phyloP scores from a whole-genome alignment of 768 basidiomycete species.

The Cystobasidium ongulense region DNA sequence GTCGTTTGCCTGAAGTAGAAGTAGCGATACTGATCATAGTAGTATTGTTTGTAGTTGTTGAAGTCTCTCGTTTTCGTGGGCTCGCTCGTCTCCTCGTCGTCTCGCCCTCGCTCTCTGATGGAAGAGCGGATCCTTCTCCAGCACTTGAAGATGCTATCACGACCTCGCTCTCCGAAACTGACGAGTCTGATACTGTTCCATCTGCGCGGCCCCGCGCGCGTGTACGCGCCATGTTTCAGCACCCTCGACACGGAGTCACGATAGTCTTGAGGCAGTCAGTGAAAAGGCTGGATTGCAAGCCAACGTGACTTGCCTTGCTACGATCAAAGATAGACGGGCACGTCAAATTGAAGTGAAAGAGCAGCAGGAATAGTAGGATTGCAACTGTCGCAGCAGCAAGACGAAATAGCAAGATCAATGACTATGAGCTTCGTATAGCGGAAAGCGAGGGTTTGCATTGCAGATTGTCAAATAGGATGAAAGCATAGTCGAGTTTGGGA shows the following conservation, averaged over 20 bases:
- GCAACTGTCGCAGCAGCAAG: too few relatives aligned
- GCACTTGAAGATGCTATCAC: background rate
- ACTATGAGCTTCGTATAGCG: too few relatives aligned
- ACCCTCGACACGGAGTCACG: too few relatives aligned
- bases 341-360: too few relatives aligned
- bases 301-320: too few relatives aligned
- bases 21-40: background rate
- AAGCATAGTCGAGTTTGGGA: too few relatives aligned
- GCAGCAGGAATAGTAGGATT: too few relatives aligned
- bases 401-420: too few relatives aligned
- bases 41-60: background rate
- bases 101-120: background rate
- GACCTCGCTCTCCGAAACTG: background rate
- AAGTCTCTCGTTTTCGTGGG: background rate
- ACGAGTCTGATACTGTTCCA: background rate
- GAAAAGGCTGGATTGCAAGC: too few relatives aligned
- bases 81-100: background rate
- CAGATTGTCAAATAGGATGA: too few relatives aligned
- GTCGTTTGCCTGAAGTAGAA: background rate
- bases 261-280: background rate
- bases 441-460: too few relatives aligned
- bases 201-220: background rate
- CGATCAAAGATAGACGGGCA: too few relatives aligned
- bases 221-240: constrained; percentile 3
- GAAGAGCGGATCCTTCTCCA: background rate